Evolutionary conservation across 805 yeast species (phyloP), one percentile per base, ranked within the genome.

Genomic region (Kodamaea fukazawae): DNA sequence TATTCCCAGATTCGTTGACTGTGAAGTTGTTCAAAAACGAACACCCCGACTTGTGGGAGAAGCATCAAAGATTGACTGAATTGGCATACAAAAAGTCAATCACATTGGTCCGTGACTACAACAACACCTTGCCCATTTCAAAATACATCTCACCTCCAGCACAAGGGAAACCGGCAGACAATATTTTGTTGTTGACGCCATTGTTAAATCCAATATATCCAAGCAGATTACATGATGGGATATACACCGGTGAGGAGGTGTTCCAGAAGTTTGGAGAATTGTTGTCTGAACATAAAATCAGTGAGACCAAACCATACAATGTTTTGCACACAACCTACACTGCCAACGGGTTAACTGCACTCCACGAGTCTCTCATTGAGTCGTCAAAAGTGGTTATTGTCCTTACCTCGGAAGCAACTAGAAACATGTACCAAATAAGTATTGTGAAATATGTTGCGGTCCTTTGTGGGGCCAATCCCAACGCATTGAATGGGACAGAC

Each of bases 391-490:
- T 75, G 6, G 75, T 75, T n/a, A 67, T 75, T 12, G 66, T 75
- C 8, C 61, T 78, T 23, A 75, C 82, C 7, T 75, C 82, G 3
- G 83, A 78, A 47, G 80, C 82, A 8, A 61, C 75, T 20, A 58
- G 82, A 42, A 78, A 79, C 53, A 72, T 77, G 74, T 78, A 76
- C 50, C 84, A 79, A 56, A 73, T 77, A 22, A 80, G 81, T 5
- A 71, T 79, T 22, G 77, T 80, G 15, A 79, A 79, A 47, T 78
- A 76, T 45, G 73, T 79, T 6, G 64, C 77, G 2, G 65, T 76
- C 13, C 60, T 78, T 11, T 79, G 85, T 53, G 75, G 78, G 7
- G 75, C 74, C 0, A 55, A 60, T 30, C 72, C 75, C 3, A 46
- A 48, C 26, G 50, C 57, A 2, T 52, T 60, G 33, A 57, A 47